Conservation (phyloP, 228 moss, liverwort and hornwort species). For the Sphagnum magellanicum region DNA sequence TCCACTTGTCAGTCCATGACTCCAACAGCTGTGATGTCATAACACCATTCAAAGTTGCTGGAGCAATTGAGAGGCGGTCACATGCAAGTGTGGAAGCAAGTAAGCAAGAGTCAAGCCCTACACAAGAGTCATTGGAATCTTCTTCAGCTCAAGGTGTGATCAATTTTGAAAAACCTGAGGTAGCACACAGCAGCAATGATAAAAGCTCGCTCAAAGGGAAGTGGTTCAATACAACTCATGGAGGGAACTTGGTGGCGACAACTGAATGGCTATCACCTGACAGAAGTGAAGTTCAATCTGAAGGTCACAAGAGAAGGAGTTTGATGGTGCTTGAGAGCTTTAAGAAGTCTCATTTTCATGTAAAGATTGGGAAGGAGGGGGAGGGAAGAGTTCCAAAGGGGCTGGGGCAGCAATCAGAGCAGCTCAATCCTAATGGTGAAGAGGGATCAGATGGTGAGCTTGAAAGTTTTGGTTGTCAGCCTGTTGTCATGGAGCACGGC, state of each 20-base stretch:
- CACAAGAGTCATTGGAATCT: slow-evolving; percentile 7
- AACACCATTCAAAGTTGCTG: slow-evolving; percentile 89
- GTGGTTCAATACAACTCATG: slow-evolving; percentile 44
- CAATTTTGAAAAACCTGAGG: slow-evolving; percentile 3
- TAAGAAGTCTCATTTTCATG: slow-evolving; percentile 79
- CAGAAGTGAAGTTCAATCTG: slow-evolving; percentile 20
- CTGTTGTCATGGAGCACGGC: slow-evolving; percentile 72
- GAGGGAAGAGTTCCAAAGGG: slow-evolving; percentile 22
- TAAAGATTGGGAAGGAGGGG: slow-evolving; percentile 45
- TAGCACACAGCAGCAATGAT: slow-evolving; percentile 11
- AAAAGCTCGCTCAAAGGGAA: slow-evolving; percentile 25
- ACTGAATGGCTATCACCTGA: slow-evolving; percentile 37
- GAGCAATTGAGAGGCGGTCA: slow-evolving; percentile 59
- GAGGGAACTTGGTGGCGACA: slow-evolving; percentile 49
- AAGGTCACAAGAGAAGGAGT: slow-evolving; percentile 53
- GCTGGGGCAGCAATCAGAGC: slow-evolving; percentile 19
- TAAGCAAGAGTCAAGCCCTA: slow-evolving; percentile 9
- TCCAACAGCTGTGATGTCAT: slow-evolving; percentile 42
- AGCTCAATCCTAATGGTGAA: slow-evolving; percentile 20
- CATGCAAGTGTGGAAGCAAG: slow-evolving; percentile 15
- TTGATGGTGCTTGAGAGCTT: slow-evolving; percentile 65
- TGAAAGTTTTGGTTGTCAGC: slow-evolving; percentile 52
- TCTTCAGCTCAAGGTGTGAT: neutral
- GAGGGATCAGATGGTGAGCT: slow-evolving; percentile 37
- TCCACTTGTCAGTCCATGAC: slow-evolving; percentile 65